A percentile compares a stretch with the other conserved stretches of the same genome.
phyloP scores from a whole-genome alignment of 2,329 filamentous ascomycete species.

The Colletotrichum destructivum region DNA sequence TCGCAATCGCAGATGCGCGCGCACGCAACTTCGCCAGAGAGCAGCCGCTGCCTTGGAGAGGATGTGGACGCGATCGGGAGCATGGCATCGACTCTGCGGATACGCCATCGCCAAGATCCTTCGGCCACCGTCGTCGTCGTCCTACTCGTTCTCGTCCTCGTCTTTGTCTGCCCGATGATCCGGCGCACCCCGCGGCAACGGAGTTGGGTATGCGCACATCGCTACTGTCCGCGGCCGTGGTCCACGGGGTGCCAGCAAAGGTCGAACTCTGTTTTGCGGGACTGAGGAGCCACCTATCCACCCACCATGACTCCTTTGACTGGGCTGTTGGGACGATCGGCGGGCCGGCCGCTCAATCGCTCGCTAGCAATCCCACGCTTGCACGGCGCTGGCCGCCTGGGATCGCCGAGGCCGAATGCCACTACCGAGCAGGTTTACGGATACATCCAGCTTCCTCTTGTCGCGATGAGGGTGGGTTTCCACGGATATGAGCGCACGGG shows the following conservation, averaged over 20 bases:
- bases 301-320: not conserved
- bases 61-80: too few species aligned
- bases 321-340: slow-evolving; percentile 14
- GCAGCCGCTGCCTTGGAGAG: too few species aligned
- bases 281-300: not conserved
- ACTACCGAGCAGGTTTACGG: slow-evolving; percentile 15
- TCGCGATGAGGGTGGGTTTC: slow-evolving; percentile 17
- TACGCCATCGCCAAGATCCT: too few species aligned
- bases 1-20: slow-evolving; percentile 4
- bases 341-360: slow-evolving; percentile 32
- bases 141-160: not conserved
- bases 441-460: not conserved
- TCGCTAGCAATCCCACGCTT: slow-evolving; percentile 9
- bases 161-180: not conserved
- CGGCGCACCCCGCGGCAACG: slow-evolving; percentile 31
- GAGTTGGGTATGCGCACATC: slow-evolving; percentile 21
- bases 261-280: slow-evolving; percentile 28
- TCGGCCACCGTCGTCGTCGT: not conserved
- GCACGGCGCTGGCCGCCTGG: slow-evolving; percentile 36
- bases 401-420: slow-evolving; percentile 29
- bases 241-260: slow-evolving; percentile 9
- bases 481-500: slow-evolving; percentile 33
- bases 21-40: not conserved
- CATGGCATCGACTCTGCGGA: too few species aligned
- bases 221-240: slow-evolving; percentile 16